These are phyloP conservation scores for Geotrichum bryndzae DNA, from an alignment of 1,139 yeast species.

Conservation along the genomic window DNA sequence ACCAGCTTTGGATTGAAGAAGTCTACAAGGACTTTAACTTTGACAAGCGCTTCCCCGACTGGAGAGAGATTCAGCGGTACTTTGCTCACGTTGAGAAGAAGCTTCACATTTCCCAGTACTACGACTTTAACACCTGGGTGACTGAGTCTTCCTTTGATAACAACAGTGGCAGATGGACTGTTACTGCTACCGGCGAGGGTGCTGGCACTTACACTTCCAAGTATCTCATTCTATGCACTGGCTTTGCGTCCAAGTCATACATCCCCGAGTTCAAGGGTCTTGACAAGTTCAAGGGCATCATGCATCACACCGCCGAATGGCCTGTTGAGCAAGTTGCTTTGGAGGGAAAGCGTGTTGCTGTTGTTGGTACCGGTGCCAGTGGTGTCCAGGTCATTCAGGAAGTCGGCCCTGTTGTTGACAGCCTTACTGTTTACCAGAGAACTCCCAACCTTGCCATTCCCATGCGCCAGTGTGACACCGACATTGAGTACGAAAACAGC, in stretches of 20 bases:
- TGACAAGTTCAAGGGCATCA: constrained; percentile 42
- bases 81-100: constrained; percentile 40
- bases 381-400: constrained; percentile 38
- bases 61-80: constrained; percentile 45
- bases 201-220: constrained; percentile 36
- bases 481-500: constrained; percentile 14
- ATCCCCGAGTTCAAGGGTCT: constrained; percentile 29
- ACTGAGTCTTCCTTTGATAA: constrained; percentile 36
- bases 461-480: constrained; percentile 23
- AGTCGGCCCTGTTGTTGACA: constrained; percentile 17
- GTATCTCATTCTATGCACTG: constrained; percentile 35
- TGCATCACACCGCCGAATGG: constrained; percentile 48
- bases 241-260: constrained; percentile 25
- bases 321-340: constrained; percentile 35
- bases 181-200: constrained; percentile 37
- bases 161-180: constrained; percentile 36
- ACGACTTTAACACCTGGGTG: constrained; percentile 36
- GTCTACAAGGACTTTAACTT: constrained; percentile 44
- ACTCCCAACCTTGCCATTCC: constrained; percentile 31
- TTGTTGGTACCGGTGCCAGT: constrained; percentile 45
- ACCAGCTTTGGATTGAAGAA: constrained; percentile 43
- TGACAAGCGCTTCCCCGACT: constrained; percentile 41
- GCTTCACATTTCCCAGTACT: constrained; percentile 35
- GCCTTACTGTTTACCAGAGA: constrained; percentile 28
- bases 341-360: constrained; percentile 38